A percentile compares a stretch with the other conserved stretches of the same genome.
Evolutionary conservation across 306 rosid species (phyloP).

Genomic region (Lathyrus oleraceus): DNA sequence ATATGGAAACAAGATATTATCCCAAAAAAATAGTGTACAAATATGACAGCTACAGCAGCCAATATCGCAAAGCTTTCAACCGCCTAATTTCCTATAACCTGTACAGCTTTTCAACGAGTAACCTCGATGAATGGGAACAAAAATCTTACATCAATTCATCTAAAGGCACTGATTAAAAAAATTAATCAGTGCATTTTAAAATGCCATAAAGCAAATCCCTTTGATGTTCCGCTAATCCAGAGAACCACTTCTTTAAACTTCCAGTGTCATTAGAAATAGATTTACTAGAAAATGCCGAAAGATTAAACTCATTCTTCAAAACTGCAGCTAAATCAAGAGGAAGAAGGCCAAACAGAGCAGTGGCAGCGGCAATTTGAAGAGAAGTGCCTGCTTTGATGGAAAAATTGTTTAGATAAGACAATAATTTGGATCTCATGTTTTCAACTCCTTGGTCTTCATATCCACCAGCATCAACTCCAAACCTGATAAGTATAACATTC

Average conservation of each 20-base stretch:
- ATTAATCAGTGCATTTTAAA: conserved; percentile 32
- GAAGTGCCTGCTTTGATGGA: conserved; percentile 41
- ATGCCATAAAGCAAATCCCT: conserved; percentile 45
- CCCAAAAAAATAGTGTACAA: background rate
- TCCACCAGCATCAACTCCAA: conserved; percentile 67
- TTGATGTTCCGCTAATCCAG: conserved; percentile 51
- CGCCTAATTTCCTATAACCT: conserved; percentile 19
- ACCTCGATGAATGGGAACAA: conserved; percentile 8
- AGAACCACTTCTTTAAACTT: conserved; percentile 58
- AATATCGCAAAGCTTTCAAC: conserved; percentile 27
- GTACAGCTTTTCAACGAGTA: conserved; percentile 5
- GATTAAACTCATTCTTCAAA: conserved; percentile 35
- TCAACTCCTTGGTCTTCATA: conserved; percentile 58
- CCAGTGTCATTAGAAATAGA: conserved; percentile 34
- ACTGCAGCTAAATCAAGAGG: conserved; percentile 57
- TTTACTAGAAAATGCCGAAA: conserved; percentile 22
- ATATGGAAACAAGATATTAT: background rate
- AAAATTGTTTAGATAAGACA: conserved; percentile 45
- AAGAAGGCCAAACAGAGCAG: conserved; percentile 59
- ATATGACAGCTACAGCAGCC: conserved; percentile 17
- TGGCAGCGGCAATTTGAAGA: conserved; percentile 59
- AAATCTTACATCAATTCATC: conserved; percentile 27
- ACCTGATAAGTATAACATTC: conserved; percentile 44
- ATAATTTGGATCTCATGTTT: conserved; percentile 50
- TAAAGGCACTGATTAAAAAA: conserved; percentile 37